These are phyloP conservation scores for Rauvolfia tetraphylla DNA, from an alignment of 257 asterid species.

Conservation along the genomic window DNA sequence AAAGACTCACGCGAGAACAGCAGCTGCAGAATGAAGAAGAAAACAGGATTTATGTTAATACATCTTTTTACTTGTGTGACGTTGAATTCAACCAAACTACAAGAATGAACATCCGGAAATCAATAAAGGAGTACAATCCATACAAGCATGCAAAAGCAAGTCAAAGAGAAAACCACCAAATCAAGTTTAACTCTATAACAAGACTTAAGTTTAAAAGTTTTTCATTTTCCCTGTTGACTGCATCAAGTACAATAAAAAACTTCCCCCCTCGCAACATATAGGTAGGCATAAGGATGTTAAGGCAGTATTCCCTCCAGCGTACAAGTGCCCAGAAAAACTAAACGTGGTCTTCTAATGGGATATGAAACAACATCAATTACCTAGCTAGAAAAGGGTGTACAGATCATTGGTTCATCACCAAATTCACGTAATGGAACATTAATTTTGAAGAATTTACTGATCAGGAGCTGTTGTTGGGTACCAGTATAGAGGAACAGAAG, in stretches of 20 bases:
- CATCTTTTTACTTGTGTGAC: not conserved
- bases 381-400: not conserved
- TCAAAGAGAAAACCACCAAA: not conserved
- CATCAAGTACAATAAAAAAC: not conserved
- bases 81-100: not conserved
- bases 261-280: not conserved
- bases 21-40: slow-evolving; percentile 34
- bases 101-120: not conserved
- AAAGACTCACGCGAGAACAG: slow-evolving; percentile 57
- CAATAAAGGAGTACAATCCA: not conserved
- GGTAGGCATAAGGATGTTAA: too few relatives aligned
- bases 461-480: not conserved
- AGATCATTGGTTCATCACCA: not conserved
- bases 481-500: not conserved
- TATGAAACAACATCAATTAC: not conserved
- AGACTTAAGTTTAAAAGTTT: too few relatives aligned
- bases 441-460: not conserved
- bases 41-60: not conserved
- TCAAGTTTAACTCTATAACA: not conserved
- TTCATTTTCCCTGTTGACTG: not conserved
- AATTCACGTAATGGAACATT: not conserved
- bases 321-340: too few relatives aligned
- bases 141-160: not conserved
- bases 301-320: not conserved
- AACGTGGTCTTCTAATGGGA: too few relatives aligned